phyloP scores from a whole-genome alignment of 139 green algal species.

The Desmodesmus armatus region DNA sequence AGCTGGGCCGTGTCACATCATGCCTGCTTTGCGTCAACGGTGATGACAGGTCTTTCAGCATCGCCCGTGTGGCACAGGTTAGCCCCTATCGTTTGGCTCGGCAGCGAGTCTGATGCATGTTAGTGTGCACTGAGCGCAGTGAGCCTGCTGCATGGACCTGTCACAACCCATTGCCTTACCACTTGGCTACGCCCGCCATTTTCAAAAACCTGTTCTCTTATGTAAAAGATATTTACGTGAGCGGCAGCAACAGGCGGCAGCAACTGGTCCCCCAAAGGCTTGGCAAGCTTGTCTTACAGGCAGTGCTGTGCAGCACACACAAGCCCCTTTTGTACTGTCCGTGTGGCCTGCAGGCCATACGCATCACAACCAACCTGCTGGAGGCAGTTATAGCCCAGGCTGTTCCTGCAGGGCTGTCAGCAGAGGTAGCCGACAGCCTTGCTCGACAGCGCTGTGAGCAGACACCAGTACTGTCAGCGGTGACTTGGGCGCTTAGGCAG shows the following conservation, averaged over 20 bases:
- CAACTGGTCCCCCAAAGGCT: no score
- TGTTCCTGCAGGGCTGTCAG: not conserved
- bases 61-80: constrained; percentile 25
- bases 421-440: constrained; percentile 2
- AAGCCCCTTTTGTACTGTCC: not conserved
- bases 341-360: not conserved
- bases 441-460: constrained; percentile 24
- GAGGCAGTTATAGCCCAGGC: not conserved
- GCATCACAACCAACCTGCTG: not conserved
- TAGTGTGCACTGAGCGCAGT: no score
- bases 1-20: constrained; percentile 8
- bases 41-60: constrained; percentile 16
- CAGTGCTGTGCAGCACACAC: no score
- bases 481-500: constrained; percentile 23
- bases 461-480: constrained; percentile 8
- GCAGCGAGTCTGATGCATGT: no score
- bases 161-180: no score
- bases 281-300: no score
- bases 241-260: no score
- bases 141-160: no score
- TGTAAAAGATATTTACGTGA: no score
- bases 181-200: no score
- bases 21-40: constrained; percentile 20
- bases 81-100: no score
- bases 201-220: no score